Base-by-base conservation (phyloP, 345 rosid genomes). In the Hypericum androsaemum region DNA sequence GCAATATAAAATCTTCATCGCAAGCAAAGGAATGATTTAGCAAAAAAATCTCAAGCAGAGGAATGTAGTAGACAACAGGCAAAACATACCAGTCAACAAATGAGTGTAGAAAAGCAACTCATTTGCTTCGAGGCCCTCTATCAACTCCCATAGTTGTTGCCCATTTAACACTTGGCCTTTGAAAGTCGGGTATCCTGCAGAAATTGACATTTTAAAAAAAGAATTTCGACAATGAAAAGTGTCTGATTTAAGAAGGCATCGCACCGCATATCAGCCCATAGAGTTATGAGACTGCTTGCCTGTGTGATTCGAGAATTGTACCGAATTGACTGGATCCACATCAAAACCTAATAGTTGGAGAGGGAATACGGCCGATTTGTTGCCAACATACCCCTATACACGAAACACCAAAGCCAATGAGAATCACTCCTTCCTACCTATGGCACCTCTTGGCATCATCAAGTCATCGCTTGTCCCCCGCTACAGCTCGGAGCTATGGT, bases 121-220 rank as follows among this genome's bases (percentile, higher is more conserved):
- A 49, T 92, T 92, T 0, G 77, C 94, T 73, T 81, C 81, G 57
- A 92, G 98, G 50, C 98, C 98, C 77, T 92, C 90, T 37, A 85
- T 73, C 67, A 88, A 63, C 43, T 88, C 90, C 78, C 86, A 88
- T 52, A 92, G 67, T 58, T 92, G 88, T 44, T 80, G 70, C 45
- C 98, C 97, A 67, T 92, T 85, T 64, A 92, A 75, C 70, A 92
- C 88, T 60, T 92, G 98, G 39, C 98, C 98, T 62, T 83, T 92
- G 58, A 85, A 85, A 41, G 86, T 78, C 2, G 98, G 98, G 72
- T 92, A 92, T 67, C 97, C 98, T 92, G 79, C 62, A 60, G 44
- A 52, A 17, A 57, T 58, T 59, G 38, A 44, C 35, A 28, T 54
- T 46, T 47, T 52, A 42, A 17, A 64, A 51, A 55, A 54, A 68